Percentiles rank a stretch among this genome's conserved stretches.
Evolutionary conservation across 106 monocot genomes (phyloP).

Genomic region (Acorus calamus): DNA sequence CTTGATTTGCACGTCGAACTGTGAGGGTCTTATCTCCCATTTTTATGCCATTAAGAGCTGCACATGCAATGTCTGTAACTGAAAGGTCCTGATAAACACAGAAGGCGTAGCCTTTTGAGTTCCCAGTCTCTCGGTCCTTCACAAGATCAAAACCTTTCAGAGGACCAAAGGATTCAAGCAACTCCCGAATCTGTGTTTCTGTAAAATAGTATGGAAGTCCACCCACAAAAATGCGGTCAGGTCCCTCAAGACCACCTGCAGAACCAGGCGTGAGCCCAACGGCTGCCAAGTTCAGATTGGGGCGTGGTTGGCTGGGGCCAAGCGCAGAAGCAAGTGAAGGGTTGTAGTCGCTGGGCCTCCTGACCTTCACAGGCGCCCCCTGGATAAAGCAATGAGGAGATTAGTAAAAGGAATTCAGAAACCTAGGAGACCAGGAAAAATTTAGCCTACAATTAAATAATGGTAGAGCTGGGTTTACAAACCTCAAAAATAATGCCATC

Average conservation of each 20-base stretch:
- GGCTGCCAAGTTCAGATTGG: slow-evolving; percentile 44
- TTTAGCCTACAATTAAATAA: too few relatives aligned
- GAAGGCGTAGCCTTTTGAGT: slow-evolving; percentile 81
- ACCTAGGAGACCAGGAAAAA: too few relatives aligned
- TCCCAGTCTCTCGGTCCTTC: slow-evolving; percentile 78
- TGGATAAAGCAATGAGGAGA: slow-evolving; percentile 3
- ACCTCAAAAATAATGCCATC: slow-evolving; percentile 99
- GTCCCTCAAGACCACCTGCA: slow-evolving; percentile 47
- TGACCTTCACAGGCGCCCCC: slow-evolving; percentile 81
- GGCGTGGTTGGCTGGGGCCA: slow-evolving; percentile 45
- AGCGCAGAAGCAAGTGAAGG: slow-evolving; percentile 49
- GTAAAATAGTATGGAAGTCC: slow-evolving; percentile 54
- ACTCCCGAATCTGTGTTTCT: slow-evolving; percentile 39
- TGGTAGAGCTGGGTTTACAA: not conserved
- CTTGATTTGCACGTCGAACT: slow-evolving; percentile 79
- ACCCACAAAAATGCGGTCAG: slow-evolving; percentile 48
- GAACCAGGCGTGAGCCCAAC: slow-evolving; percentile 48
- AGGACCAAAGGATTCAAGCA: slow-evolving; percentile 52
- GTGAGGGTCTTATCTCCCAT: slow-evolving; percentile 95
- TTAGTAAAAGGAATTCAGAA: too few relatives aligned
- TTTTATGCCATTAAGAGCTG: slow-evolving; percentile 89
- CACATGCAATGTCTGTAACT: slow-evolving; percentile 90
- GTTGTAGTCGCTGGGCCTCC: slow-evolving; percentile 82
- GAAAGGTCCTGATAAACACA: slow-evolving; percentile 74
- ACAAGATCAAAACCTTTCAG: slow-evolving; percentile 88